Base-by-base conservation (phyloP, 106 monocot genomes). In the Dendrobium chrysotoxum region DNA sequence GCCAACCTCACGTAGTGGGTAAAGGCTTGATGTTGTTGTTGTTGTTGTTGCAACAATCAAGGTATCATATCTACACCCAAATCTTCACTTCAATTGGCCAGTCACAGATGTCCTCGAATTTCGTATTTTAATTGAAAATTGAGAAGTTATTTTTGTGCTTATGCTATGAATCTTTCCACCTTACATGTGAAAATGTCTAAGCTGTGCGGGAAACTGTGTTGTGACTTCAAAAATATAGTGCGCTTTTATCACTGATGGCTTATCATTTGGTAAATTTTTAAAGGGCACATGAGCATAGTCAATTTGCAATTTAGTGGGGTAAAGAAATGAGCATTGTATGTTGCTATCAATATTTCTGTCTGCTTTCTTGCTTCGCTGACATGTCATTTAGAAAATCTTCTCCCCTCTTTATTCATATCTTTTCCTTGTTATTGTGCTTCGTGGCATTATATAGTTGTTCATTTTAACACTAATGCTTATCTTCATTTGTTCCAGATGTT, bases 401-500 rank as follows among this genome's bases (percentile, higher is more conserved):
- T 23, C 4, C 13, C 8, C 7, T 35, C 31, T 70, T 70, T 31
- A 70, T 30, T 70, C 50, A 13, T 70, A 31, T 9, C 28, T 70
- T 2, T 70, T 70, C 35, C 15, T 12, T 31, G 31, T 15, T 35
- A 12, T 13, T 68, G 11, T 70, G 3, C 31, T 70, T 70, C 21
- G 4, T 61, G 31, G 31, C 30, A 50, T 50, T 3, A 70, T 70
- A 28, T 17, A 10, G 23, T 61, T 61, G 23, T 61, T 23, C 61
- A 70, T 70, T 13, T 70, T 31, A 70, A 65, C 64, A 8, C n/a
- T 25, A 23, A 11, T 28, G 64, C 64, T 65, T 70, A 70, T 70
- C 15, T 75, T 76, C 28, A 25, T 28, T 76, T 80, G 9, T 82
- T 83, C 7, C 75, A 99, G 98, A 84, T 99, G 98, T 64, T 77